These are phyloP conservation scores for Coemansia sp. DNA, from an alignment of 192 early-diverging fungal species.

Conservation along the genomic window DNA sequence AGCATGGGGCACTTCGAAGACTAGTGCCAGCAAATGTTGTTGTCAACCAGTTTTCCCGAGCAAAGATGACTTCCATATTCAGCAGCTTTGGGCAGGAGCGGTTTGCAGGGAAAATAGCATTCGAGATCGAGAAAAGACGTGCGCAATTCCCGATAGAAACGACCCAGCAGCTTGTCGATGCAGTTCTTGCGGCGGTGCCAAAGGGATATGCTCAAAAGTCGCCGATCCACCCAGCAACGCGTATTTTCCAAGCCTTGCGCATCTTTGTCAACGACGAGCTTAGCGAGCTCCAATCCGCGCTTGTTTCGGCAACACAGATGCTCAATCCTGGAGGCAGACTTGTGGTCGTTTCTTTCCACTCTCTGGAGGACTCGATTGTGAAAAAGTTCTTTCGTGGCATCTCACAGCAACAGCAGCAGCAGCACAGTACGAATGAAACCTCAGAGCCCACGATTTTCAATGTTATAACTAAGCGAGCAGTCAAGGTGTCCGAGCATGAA, in stretches of 20 bases:
- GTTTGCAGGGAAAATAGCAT: constrained; percentile 59
- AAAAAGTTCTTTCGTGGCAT: constrained; percentile 58
- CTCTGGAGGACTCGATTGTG: constrained; percentile 70
- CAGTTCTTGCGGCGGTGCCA: constrained; percentile 57
- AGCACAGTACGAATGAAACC: neutral
- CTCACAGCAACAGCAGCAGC: neutral
- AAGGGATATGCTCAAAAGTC: constrained; percentile 31
- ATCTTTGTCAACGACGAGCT: constrained; percentile 77
- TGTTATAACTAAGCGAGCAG: constrained; percentile 36
- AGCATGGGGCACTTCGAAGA: constrained; percentile 19
- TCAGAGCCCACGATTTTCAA: neutral
- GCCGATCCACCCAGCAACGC: constrained; percentile 56
- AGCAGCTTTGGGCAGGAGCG: constrained; percentile 67
- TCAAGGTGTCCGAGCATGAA: constrained; percentile 57
- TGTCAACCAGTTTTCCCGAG: constrained; percentile 62
- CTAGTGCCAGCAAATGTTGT: constrained; percentile 64
- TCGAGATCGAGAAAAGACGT: constrained; percentile 61
- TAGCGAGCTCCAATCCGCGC: constrained; percentile 56
- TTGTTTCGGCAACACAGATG: constrained; percentile 56
- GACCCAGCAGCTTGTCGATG: constrained; percentile 58
- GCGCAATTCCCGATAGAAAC: constrained; percentile 53
- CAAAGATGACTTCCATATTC: constrained; percentile 66
- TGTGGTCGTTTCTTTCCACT: constrained; percentile 71
- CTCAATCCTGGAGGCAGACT: constrained; percentile 58
- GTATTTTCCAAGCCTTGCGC: constrained; percentile 62